These are phyloP conservation scores for Filobasidium uniguttulatum DNA, from an alignment of 1,284 basidiomycete genomes.

Conservation along the genomic window DNA sequence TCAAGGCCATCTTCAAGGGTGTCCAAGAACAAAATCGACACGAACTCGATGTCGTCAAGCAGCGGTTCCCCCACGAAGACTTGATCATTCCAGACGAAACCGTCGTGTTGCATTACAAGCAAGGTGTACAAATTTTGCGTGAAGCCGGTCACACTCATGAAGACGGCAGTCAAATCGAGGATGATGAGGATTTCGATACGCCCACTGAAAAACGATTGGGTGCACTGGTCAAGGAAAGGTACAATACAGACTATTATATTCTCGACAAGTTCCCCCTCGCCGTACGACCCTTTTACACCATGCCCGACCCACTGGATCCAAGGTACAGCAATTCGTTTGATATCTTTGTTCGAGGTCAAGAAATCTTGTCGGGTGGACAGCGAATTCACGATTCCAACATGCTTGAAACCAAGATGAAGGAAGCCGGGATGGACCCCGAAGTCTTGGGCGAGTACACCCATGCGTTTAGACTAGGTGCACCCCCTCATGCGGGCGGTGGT, in stretches of 20 bases:
- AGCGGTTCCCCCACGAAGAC: conserved; percentile 81
- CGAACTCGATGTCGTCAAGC: conserved; percentile 66
- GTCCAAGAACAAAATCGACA: conserved; percentile 61
- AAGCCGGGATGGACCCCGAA: conserved; percentile 18
- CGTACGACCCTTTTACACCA: conserved; percentile 94
- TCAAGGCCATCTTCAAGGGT: conserved; percentile 69
- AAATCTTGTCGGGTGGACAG: conserved; percentile 43
- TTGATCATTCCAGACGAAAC: conserved; percentile 77
- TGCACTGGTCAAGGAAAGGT: conserved; percentile 74
- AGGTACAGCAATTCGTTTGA: conserved; percentile 43
- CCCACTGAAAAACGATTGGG: conserved; percentile 88
- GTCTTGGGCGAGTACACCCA: conserved; percentile 36
- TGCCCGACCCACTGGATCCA: conserved; percentile 54
- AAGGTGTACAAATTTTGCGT: conserved; percentile 75
- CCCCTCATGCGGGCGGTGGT: conserved; percentile 42
- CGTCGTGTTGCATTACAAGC: conserved; percentile 64
- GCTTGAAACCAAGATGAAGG: conserved; percentile 35
- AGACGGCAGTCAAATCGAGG: conserved; percentile 44
- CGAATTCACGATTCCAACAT: conserved; percentile 37
- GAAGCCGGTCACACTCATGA: conserved; percentile 54
- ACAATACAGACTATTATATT: conserved; percentile 93
- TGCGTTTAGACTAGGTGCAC: conserved; percentile 40
- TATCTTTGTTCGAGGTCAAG: conserved; percentile 44
- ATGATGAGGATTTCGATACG: conserved; percentile 45
- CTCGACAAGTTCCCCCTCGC: conserved; percentile 92